Evolutionary conservation across 768 basidiomycete genomes (phyloP), one percentile per base, ranked within the genome.

Genomic region (Sarcomyxa edulis): DNA sequence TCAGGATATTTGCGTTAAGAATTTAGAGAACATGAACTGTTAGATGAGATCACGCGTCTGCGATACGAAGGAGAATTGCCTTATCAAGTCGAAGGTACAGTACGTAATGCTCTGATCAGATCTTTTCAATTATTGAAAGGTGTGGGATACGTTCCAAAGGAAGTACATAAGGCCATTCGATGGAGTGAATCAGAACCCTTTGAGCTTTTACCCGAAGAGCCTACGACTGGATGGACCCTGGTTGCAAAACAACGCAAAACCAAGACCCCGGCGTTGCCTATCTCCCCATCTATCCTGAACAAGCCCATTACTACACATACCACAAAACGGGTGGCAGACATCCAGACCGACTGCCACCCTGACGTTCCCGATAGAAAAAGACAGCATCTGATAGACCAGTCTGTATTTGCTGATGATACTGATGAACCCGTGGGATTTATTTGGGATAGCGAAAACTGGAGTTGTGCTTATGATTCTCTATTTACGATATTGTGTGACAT

Each of bases 31-130:
- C 48, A 48, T 9, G 44, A 43, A 25, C 43, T 63, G 58, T 6
- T 69, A 1, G 56, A 67, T 51, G 48, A 61, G 7, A 56, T 68
- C 2, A 66, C 60, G 0, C 21, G 24, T 1, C 28, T 59, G 2
- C 31, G 45, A 21, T 68, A 49, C 44, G 40, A 56, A 16, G 33
- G 42, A 1, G 33, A 22, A 16, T 35, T 64, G 1, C 46, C 50
- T 11, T 30, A 38, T 1, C 12, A 26, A 5, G 34, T 43, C 1
- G 15, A 38, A n/a, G 49, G 44, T 4, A 32, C 38, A 24, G 40
- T 37, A 2, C 7, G 57, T 23, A 47, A 46, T 30, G 37, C 21
- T 8, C 21, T 44, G 10, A 49, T 44, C 34, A n/a, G 21, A 23
- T 14, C 29, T 10, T 44, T 33, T 29, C 24, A 43, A 20, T 21